Evolutionary conservation across 1,139 yeast species (phyloP), one percentile per base, ranked within the genome.

Genomic region (Zygosaccharomyces sapae): DNA sequence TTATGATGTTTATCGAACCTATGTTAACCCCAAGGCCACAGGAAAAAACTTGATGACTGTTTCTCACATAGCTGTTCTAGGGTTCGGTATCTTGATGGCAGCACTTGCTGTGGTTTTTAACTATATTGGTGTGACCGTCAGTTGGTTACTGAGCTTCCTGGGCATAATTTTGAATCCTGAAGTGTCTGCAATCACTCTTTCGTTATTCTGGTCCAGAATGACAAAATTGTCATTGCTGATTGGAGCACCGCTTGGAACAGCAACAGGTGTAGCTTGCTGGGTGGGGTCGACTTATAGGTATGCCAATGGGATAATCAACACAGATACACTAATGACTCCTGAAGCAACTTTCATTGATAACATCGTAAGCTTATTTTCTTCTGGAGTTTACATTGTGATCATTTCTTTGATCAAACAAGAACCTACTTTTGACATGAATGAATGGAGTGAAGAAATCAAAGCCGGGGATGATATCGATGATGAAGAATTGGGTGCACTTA

Each of bases 141-240:
- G 61, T 33, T 60, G 70, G 70, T 52, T 70, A 18, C 51, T 68
- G 43, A 58, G 65, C 45, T 66, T 68, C 54, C 55, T 64, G 38
- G 74, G 74, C 41, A 69, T 70, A 42, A 57, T 69, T 13, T 51
- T 71, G 25, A 63, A 66, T 6, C 71, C 74, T 6, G 71, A 70
- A 43, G 74, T 70, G 27, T 56, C 67, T 47, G 70, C 73, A 1
- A 62, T 70, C n/a, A 57, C 63, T 2, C 56, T 64, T 33, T 13
- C 62, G 61, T 61, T 71, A 31, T 77, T 77, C 47, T 79, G 83
- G 59, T 72, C 74, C 39, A 79, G 77, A 33, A 72, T 77, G 47
- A 71, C 77, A 3, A 65, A 60, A 45, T 60, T 42, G 10, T 44
- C 45, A 5, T 39, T 9, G 49, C 69, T 12, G 6, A 58, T 73